phyloP scores from a whole-genome alignment of 2,329 filamentous ascomycete species.

The Talaromyces sp. region DNA sequence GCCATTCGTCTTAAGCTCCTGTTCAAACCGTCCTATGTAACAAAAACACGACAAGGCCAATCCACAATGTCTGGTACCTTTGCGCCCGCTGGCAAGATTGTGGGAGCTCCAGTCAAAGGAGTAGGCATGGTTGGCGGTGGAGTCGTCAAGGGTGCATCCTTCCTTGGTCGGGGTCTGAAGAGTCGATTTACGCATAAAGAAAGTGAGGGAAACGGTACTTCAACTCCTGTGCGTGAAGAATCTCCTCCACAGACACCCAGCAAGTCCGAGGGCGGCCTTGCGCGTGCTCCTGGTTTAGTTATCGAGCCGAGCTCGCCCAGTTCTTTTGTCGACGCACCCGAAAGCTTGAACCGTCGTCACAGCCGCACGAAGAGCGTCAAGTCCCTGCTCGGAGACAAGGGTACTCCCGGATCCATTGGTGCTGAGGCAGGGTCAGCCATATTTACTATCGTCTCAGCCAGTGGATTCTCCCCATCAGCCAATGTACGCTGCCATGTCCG shows the following conservation, averaged over 20 bases:
- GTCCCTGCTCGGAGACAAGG: conserved; percentile 48
- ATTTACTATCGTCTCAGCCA: conserved; percentile 75
- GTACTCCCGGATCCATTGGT: conserved; percentile 27
- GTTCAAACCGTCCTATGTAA: conserved; percentile 91
- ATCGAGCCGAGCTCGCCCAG: conserved; percentile 27
- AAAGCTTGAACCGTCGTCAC: conserved; percentile 37
- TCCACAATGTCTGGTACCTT: conserved; percentile 93
- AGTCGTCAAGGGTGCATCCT: conserved; percentile 85
- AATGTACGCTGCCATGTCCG: conserved; percentile 76
- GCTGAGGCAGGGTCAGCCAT: conserved; percentile 70
- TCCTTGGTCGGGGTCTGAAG: conserved; percentile 80
- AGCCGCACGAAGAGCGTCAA: conserved; percentile 48
- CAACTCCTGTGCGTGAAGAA: conserved; percentile 22
- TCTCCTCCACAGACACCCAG: conserved; percentile 20
- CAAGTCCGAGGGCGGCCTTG: conserved; percentile 20
- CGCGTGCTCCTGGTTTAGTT: conserved; percentile 27
- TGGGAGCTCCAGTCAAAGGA: conserved; percentile 93
- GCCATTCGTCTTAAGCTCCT: conserved; percentile 76
- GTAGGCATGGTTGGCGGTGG: conserved; percentile 76
- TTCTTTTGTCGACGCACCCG: conserved; percentile 21
- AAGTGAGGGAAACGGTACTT: conserved; percentile 21
- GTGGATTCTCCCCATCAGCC: conserved; percentile 70
- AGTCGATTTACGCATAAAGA: conserved; percentile 42
- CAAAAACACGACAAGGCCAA: conserved; percentile 79
- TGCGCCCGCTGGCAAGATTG: conserved; percentile 78